Evolutionary conservation across 225 moss, liverwort and hornwort genomes (phyloP).

Genomic region (Polytrichum commune): DNA sequence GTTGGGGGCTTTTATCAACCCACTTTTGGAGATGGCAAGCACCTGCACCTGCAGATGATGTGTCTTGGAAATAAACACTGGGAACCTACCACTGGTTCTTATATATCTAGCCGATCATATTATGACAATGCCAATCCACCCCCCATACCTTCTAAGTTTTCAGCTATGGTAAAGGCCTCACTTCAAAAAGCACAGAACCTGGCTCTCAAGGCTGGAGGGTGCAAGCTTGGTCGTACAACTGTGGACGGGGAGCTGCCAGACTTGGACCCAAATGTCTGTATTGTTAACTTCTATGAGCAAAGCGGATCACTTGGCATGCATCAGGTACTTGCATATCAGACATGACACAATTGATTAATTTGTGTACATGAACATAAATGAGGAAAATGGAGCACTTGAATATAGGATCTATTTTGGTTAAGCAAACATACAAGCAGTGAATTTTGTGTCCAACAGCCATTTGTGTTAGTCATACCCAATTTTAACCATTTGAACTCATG

Average conservation of each 20-base stretch:
- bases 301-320: conserved; percentile 86
- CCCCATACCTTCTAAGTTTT: conserved; percentile 55
- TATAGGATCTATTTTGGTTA: too few relatives aligned
- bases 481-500: neutral
- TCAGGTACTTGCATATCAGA: conserved; percentile 49
- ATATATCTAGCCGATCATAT: conserved; percentile 47
- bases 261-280: conserved; percentile 72
- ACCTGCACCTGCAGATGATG: conserved; percentile 96
- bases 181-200: conserved; percentile 56
- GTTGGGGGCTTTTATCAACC: conserved; percentile 88
- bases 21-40: conserved; percentile 52
- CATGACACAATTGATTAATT: neutral
- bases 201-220: conserved; percentile 55
- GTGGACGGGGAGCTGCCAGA: conserved; percentile 51
- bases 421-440: too few relatives aligned
- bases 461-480: too few relatives aligned
- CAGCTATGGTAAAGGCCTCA: conserved; percentile 58
- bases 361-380: too few relatives aligned
- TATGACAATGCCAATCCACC: conserved; percentile 78
- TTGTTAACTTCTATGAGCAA: conserved; percentile 88
- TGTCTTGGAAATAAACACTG: conserved; percentile 89
- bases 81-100: conserved; percentile 63
- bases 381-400: too few relatives aligned
- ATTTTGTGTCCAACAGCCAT: too few relatives aligned
- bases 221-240: conserved; percentile 37